phyloP scores from a whole-genome alignment of 2,329 filamentous ascomycete species.

The Trichoderma aggressivum region DNA sequence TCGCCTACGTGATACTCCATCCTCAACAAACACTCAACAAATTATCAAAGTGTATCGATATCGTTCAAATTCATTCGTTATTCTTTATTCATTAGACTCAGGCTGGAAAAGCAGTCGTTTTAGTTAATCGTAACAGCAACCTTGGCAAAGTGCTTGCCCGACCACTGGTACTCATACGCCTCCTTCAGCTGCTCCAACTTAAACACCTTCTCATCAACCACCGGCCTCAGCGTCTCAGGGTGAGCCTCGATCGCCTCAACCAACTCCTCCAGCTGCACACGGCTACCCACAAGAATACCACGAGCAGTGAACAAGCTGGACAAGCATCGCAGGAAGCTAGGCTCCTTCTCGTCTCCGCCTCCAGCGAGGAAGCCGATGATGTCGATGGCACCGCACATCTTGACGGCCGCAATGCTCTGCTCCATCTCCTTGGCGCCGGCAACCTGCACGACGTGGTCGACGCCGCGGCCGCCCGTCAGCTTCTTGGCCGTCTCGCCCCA shows the following conservation, averaged over 20 bases:
- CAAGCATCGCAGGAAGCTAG: slow-evolving; percentile 36
- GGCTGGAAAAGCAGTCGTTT: not conserved
- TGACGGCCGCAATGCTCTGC: slow-evolving; percentile 45
- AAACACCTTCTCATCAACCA: slow-evolving; percentile 42
- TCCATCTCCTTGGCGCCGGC: slow-evolving; percentile 43
- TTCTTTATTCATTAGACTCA: not conserved
- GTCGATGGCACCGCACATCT: slow-evolving; percentile 44
- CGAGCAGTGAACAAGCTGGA: slow-evolving; percentile 39
- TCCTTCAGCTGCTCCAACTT: slow-evolving; percentile 43
- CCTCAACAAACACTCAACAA: not conserved
- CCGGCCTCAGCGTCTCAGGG: slow-evolving; percentile 42
- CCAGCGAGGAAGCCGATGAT: slow-evolving; percentile 40
- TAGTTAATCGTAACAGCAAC: slow-evolving; percentile 33
- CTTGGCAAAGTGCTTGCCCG: slow-evolving; percentile 40
- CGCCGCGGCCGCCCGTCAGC: slow-evolving; percentile 42
- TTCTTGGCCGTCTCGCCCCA: slow-evolving; percentile 45
- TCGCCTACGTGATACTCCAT: not conserved
- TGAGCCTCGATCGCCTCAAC: slow-evolving; percentile 46
- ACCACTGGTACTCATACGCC: slow-evolving; percentile 41
- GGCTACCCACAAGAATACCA: slow-evolving; percentile 45
- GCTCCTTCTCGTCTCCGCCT: slow-evolving; percentile 18
- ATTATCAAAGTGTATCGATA: not conserved
- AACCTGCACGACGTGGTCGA: slow-evolving; percentile 49
- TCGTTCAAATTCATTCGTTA: not conserved
- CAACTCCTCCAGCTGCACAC: slow-evolving; percentile 51